Percentiles rank a stretch among this genome's conserved stretches.
Evolutionary conservation across 805 yeast genomes (phyloP).

Genomic region (Ogataea methylovora): DNA sequence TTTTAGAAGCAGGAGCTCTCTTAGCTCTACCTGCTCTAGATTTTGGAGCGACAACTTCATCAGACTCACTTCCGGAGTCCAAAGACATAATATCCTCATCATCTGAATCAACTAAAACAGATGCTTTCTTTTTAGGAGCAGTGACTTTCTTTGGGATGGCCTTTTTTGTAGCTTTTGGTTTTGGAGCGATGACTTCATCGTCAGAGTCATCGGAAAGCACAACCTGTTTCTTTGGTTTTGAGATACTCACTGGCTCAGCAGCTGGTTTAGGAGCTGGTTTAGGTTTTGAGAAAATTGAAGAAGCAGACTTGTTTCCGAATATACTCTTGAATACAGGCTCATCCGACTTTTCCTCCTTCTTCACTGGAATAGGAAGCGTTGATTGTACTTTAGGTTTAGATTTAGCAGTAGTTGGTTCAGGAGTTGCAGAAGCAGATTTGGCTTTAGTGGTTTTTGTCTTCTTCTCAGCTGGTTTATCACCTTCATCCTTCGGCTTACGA

Average conservation of each 20-base stretch:
- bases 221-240: conserved; percentile 2
- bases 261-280: conserved; percentile 3
- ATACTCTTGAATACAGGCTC: conserved; percentile 23
- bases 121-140: conserved; percentile 7
- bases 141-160: conserved; percentile 2
- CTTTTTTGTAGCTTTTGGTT: conserved; percentile 8
- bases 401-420: neutral
- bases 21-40: conserved; percentile 3
- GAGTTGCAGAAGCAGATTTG: conserved; percentile 3
- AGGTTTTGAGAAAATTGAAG: conserved; percentile 12
- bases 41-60: conserved; percentile 1
- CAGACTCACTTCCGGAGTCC: neutral
- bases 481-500: conserved; percentile 11
- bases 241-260: conserved; percentile 3
- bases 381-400: conserved; percentile 10
- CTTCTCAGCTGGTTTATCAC: conserved; percentile 11
- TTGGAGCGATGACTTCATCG: conserved; percentile 1
- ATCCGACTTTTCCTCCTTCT: conserved; percentile 7
- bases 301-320: conserved; percentile 21
- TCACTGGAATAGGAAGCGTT: conserved; percentile 9
- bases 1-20: conserved; percentile 5
- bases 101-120: conserved; percentile 8
- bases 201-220: conserved; percentile 5
- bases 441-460: conserved; percentile 12
- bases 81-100: conserved; percentile 7